A percentile compares a stretch with the other conserved stretches of the same genome.
phyloP scores from a whole-genome alignment of 2,329 filamentous ascomycete genomes.

The Hypoxylon sp. region DNA sequence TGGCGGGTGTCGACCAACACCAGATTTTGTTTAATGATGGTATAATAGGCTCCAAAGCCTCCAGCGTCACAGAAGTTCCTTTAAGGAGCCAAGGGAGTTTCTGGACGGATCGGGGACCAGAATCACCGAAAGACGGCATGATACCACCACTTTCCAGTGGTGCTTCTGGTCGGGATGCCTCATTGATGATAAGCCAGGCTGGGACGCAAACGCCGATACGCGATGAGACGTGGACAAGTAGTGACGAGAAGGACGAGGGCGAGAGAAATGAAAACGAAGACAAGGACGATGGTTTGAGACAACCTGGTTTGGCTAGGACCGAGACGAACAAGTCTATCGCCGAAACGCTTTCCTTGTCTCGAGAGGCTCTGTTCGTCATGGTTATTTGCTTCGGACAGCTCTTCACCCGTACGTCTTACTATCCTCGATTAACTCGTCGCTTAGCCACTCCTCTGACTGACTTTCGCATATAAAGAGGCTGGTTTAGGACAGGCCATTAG shows the following conservation, averaged over 20 bases:
- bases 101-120: conserved; percentile 3
- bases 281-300: not conserved
- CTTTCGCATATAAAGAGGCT: conserved; percentile 26
- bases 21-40: conserved; percentile 1
- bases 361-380: conserved; percentile 42
- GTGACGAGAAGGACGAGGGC: conserved; percentile 24
- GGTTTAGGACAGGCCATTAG: conserved; percentile 43
- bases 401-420: conserved; percentile 41
- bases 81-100: conserved; percentile 12
- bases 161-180: conserved; percentile 18
- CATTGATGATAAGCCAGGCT: conserved; percentile 18
- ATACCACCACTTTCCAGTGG: conserved; percentile 9
- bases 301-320: conserved; percentile 18
- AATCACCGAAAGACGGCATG: not conserved
- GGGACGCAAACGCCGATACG: conserved; percentile 19
- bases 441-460: conserved; percentile 9
- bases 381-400: conserved; percentile 44
- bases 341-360: conserved; percentile 37
- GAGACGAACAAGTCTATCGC: conserved; percentile 39
- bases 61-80: conserved; percentile 28
- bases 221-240: conserved; percentile 30
- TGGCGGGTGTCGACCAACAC: conserved; percentile 14
- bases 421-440: not conserved
- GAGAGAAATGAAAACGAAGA: conserved; percentile 4
- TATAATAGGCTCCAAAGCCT: conserved; percentile 16